Evolutionary conservation across 768 basidiomycete genomes (phyloP), one percentile per base, ranked within the genome.

Genomic region (Favolaschia claudopus): DNA sequence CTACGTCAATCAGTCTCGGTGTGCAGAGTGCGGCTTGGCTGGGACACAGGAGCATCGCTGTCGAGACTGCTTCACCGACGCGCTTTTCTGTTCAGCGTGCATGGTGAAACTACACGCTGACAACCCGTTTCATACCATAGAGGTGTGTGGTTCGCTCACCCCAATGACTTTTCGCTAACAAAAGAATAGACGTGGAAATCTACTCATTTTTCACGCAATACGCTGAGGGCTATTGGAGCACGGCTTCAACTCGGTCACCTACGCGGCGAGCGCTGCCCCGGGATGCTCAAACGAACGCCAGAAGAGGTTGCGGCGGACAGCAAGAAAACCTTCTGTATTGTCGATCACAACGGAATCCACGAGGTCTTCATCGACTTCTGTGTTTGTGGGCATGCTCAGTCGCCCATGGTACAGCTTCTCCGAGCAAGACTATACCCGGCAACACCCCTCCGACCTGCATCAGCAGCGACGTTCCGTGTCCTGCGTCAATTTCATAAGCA

Each of bases 341-440:
- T 36, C n/a, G 34, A 36, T 34, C 24, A 22, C 7, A 52, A 61
- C 31, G 44, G 61, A 5, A 31, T 63, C 12, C 61, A 63, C 22
- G 19, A 31, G 15, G 34, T 62, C n/a, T 20, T 13, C 5, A 32
- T 63, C 13, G 29, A 50, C 22, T 65, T 58, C 47, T 65, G 64
- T 39, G 19, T 5, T 40, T 65, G 64, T 51, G 13, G 5, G 33
- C n/a, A 3, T 28, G 22, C n/a, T 4, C 20, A 20, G n/a, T 20
- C 31, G 7, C 29, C 19, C 13, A 32, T 32, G 13, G 9, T 7
- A 31, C 67, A 67, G 19, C 51, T 67, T 0, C 31, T 67, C 5
- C 57, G 20, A 0, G 22, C 2, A 13, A 34, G 25, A 0, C 28
- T 25, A 22, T 57, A 57, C 17, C 66, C 67, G 1, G 62, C 67